These are phyloP conservation scores for Umbelopsis sp. DNA, from an alignment of 371 early-diverging fungal genomes.

Conservation along the genomic window DNA sequence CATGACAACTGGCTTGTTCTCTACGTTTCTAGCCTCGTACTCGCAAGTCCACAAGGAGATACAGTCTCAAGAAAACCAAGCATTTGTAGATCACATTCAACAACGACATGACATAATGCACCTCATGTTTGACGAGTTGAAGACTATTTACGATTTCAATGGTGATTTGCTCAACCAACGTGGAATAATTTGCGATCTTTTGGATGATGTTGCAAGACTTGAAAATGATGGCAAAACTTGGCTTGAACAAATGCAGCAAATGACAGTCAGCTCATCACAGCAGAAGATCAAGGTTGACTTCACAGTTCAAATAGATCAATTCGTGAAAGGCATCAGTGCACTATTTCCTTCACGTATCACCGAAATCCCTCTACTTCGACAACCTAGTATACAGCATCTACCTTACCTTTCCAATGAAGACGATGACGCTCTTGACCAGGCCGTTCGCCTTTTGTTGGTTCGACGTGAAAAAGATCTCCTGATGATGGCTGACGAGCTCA, in stretches of 20 bases:
- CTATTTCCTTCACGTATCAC: neutral
- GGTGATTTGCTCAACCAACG: neutral
- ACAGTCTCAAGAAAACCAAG: neutral
- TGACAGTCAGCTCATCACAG: constrained; percentile 19
- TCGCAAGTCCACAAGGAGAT: neutral
- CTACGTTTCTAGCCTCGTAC: neutral
- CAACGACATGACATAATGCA: neutral
- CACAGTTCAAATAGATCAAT: constrained; percentile 17
- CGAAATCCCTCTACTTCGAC: neutral
- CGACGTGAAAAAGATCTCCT: constrained; percentile 33
- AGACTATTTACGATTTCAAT: neutral
- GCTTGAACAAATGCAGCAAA: constrained; percentile 19
- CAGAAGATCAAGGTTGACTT: constrained; percentile 20
- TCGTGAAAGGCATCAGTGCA: neutral
- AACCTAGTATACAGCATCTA: constrained; percentile 17
- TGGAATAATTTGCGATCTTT: neutral
- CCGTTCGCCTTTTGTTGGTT: constrained; percentile 32
- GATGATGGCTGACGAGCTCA: constrained; percentile 37
- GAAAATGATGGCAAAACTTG: neutral
- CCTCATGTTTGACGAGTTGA: neutral
- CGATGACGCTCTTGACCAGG: constrained; percentile 18
- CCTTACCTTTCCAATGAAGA: constrained; percentile 2
- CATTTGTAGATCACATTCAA: neutral
- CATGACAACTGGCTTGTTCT: neutral
- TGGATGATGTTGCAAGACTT: neutral